Percentiles rank a stretch among this genome's conserved stretches.
Evolutionary conservation across 495 filamentous ascomycete genomes (phyloP).

Genomic region (Daldinia childiae): DNA sequence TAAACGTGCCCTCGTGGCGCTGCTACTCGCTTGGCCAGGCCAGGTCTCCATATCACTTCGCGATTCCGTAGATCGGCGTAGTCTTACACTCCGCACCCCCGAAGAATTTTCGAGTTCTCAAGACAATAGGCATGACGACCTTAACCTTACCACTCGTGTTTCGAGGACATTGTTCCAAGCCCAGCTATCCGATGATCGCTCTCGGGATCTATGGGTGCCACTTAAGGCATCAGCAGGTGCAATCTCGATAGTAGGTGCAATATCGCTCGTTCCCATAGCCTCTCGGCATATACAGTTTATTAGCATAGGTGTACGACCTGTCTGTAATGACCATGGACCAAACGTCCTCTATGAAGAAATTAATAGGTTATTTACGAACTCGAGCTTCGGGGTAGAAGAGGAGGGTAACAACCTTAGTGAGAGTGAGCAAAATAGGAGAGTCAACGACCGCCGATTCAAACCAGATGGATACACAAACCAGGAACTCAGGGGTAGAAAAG

Average conservation of each 20-base stretch:
- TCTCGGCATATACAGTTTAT: conserved; percentile 82
- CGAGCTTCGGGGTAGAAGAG: conserved; percentile 77
- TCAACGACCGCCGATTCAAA: conserved; percentile 55
- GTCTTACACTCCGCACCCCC: conserved; percentile 28
- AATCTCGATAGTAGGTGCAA: conserved; percentile 70
- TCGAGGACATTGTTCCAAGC: conserved; percentile 71
- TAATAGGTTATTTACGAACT: conserved; percentile 79
- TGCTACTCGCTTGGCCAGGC: conserved; percentile 72
- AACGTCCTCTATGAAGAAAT: conserved; percentile 81
- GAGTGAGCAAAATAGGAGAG: conserved; percentile 49
- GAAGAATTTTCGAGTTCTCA: conserved; percentile 15
- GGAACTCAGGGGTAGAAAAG: conserved; percentile 69
- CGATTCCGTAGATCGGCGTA: conserved; percentile 46
- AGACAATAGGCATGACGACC: conserved; percentile 21
- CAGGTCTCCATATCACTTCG: conserved; percentile 57
- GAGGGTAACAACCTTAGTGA: conserved; percentile 48
- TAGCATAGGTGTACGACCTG: conserved; percentile 71
- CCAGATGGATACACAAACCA: conserved; percentile 62
- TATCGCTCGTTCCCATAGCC: conserved; percentile 74
- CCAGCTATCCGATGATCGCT: conserved; percentile 63
- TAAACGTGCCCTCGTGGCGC: conserved; percentile 63
- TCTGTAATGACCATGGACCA: conserved; percentile 61
- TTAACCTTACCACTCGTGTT: conserved; percentile 49
- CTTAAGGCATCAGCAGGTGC: conserved; percentile 69
- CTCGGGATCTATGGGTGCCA: conserved; percentile 68